These are phyloP conservation scores for Dothideomycetes sp. DNA, from an alignment of 2,329 filamentous ascomycete species.

Conservation along the genomic window DNA sequence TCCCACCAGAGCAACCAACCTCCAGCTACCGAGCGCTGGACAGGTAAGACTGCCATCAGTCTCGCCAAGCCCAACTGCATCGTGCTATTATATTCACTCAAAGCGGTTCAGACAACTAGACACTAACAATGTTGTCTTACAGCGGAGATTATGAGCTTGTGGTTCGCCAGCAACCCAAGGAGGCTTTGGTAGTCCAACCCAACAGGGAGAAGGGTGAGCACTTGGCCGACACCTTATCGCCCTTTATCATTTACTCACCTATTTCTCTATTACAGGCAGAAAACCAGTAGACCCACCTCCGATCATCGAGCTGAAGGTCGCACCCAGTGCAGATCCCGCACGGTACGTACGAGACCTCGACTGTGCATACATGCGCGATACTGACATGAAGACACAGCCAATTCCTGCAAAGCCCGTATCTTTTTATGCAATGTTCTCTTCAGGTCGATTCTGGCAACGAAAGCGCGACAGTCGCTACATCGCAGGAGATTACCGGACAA, in stretches of 20 bases:
- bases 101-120: too few species aligned
- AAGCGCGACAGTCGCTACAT: slow-evolving; percentile 16
- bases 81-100: too few species aligned
- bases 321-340: slow-evolving; percentile 41
- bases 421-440: slow-evolving; percentile 52
- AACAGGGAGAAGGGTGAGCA: slow-evolving; percentile 64
- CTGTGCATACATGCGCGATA: neutral
- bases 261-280: slow-evolving; percentile 59
- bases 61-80: slow-evolving; percentile 13
- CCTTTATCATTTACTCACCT: too few species aligned
- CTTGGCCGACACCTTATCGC: too few species aligned
- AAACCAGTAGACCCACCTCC: slow-evolving; percentile 85
- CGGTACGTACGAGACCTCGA: slow-evolving; percentile 42
- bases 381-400: slow-evolving; percentile 34
- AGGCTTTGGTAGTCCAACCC: slow-evolving; percentile 55
- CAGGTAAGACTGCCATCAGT: slow-evolving; percentile 15
- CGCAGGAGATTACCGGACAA: slow-evolving; percentile 46
- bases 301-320: slow-evolving; percentile 62
- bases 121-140: slow-evolving; percentile 16
- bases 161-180: slow-evolving; percentile 58
- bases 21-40: slow-evolving; percentile 16
- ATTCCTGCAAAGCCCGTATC: slow-evolving; percentile 56
- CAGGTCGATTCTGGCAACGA: slow-evolving; percentile 43
- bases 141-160: slow-evolving; percentile 49
- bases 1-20: slow-evolving; percentile 14